Percentiles rank a stretch among this genome's conserved stretches.
These are phyloP conservation scores for Thelonectria discophora DNA, from an alignment of 2,329 filamentous ascomycete genomes.

Conservation along the genomic window DNA sequence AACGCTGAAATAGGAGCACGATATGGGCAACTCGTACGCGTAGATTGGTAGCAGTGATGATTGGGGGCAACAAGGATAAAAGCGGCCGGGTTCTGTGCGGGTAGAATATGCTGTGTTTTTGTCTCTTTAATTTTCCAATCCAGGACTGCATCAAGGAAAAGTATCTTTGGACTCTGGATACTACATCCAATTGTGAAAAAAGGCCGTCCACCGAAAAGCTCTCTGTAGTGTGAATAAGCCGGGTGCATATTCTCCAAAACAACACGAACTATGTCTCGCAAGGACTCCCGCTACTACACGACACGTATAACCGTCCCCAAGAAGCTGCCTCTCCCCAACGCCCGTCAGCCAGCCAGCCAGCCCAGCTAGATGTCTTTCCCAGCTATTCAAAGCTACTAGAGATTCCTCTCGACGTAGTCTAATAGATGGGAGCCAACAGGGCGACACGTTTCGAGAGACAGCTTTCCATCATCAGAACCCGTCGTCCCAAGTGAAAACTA, in stretches of 20 bases:
- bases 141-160: conserved; percentile 28
- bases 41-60: conserved; percentile 40
- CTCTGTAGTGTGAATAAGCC: conserved; percentile 5
- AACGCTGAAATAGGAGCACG: conserved; percentile 65
- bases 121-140: conserved; percentile 15
- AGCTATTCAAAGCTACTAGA: not conserved
- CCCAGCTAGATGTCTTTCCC: conserved; percentile 6
- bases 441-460: not conserved
- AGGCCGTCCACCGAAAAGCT: not conserved
- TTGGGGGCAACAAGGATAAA: conserved; percentile 35
- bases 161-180: conserved; percentile 18
- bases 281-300: not conserved
- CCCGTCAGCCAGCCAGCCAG: conserved; percentile 16
- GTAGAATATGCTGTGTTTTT: conserved; percentile 26
- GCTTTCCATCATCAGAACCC: not conserved
- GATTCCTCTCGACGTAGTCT: not conserved
- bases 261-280: conserved; percentile 3
- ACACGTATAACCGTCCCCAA: conserved; percentile 4
- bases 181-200: conserved; percentile 22
- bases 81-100: conserved; percentile 31
- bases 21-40: conserved; percentile 69
- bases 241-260: not conserved
- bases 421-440: not conserved
- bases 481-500: conserved; percentile 19
- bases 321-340: conserved; percentile 17